Conservation (phyloP, 345 rosid genomes). For the Litchi chinensis region DNA sequence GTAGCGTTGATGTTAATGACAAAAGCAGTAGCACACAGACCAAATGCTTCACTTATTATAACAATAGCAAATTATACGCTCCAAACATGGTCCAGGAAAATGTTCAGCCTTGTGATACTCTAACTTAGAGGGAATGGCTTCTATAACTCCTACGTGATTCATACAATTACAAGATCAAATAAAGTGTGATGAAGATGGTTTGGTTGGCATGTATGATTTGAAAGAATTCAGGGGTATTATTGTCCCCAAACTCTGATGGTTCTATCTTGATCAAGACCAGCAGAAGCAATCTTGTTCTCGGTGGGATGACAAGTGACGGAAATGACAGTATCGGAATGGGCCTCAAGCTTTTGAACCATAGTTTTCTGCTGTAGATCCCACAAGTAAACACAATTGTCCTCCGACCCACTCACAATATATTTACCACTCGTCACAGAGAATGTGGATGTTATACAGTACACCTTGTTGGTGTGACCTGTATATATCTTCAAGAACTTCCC, state of each 20-base stretch:
- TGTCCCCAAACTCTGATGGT: slow-evolving; percentile 85
- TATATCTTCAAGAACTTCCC: slow-evolving; percentile 88
- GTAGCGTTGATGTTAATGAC: too few species aligned
- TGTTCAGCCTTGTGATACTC: too few species aligned
- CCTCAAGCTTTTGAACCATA: slow-evolving; percentile 82
- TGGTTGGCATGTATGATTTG: too few species aligned
- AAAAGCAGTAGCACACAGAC: too few species aligned
- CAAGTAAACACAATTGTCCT: slow-evolving; percentile 79
- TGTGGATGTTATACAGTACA: slow-evolving; percentile 82
- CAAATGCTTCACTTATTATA: too few species aligned
- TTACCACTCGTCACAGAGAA: slow-evolving; percentile 95
- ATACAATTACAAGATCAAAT: too few species aligned
- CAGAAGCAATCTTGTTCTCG: slow-evolving; percentile 84
- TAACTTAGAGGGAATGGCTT: too few species aligned
- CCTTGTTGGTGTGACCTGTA: slow-evolving; percentile 78
- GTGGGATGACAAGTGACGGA: slow-evolving; percentile 84
- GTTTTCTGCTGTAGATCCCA: slow-evolving; percentile 95
- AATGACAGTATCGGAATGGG: slow-evolving; percentile 79
- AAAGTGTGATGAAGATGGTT: too few species aligned
- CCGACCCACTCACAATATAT: slow-evolving; percentile 95
- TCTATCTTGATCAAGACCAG: slow-evolving; percentile 74
- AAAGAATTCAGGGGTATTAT: not conserved
- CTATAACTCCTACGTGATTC: too few species aligned
- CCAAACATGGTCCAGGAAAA: too few species aligned
- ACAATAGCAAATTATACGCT: too few species aligned